These are phyloP conservation scores for Rhizopogon vesiculosus DNA, from an alignment of 768 basidiomycete species.

Conservation along the genomic window DNA sequence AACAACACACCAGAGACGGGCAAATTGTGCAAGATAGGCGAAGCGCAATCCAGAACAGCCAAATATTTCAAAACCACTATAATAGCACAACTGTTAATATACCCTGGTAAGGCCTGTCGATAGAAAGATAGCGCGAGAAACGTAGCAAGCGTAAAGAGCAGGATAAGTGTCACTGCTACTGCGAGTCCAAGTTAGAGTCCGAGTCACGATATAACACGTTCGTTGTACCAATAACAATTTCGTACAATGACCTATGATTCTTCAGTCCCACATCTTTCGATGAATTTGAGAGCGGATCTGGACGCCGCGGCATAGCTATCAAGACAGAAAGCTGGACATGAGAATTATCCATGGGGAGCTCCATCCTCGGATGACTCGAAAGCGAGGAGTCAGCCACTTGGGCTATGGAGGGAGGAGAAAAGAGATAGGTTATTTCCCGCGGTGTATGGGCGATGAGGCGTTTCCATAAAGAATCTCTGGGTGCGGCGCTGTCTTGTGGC, in stretches of 20 bases:
- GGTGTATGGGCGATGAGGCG: slow-evolving; percentile 14
- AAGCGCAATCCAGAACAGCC: not conserved
- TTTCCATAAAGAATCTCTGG: slow-evolving; percentile 16
- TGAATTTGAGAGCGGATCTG: not conserved
- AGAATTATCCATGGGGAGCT: slow-evolving; percentile 12
- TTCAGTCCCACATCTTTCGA: not conserved
- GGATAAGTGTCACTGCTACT: slow-evolving; percentile 7
- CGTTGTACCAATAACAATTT: slow-evolving; percentile 24
- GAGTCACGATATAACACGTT: slow-evolving; percentile 10
- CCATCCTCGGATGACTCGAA: not conserved
- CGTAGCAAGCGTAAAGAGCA: slow-evolving; percentile 3
- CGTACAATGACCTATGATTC: slow-evolving; percentile 6
- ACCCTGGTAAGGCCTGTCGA: not conserved
- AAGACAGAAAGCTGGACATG: slow-evolving; percentile 23
- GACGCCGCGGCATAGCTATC: slow-evolving; percentile 22
- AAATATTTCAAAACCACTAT: slow-evolving; percentile 1
- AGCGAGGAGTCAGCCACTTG: not conserved
- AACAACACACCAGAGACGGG: not conserved
- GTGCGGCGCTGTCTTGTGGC: slow-evolving; percentile 3
- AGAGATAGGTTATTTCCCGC: slow-evolving; percentile 24
- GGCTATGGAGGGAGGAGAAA: slow-evolving; percentile 8
- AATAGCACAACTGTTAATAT: slow-evolving; percentile 6
- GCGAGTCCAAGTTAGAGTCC: not conserved
- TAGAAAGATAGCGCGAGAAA: slow-evolving; percentile 8
- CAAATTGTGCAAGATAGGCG: not conserved